These are phyloP conservation scores for Uronychia binucleata DNA, from an alignment of 73 alveolate species.

Conservation along the genomic window DNA sequence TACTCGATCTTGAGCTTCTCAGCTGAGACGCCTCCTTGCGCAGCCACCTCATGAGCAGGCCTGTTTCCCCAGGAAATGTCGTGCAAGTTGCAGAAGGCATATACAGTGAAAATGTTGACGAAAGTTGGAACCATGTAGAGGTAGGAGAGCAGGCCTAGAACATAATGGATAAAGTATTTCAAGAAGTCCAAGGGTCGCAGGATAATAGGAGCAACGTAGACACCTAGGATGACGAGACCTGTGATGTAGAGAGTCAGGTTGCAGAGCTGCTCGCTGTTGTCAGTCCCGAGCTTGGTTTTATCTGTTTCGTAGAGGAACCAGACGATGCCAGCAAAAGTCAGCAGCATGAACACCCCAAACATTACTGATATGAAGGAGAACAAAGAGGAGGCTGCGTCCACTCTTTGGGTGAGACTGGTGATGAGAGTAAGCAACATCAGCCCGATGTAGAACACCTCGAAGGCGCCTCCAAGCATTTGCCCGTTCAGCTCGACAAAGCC, in stretches of 20 bases:
- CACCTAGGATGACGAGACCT: slow-evolving; percentile 24
- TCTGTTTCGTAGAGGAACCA: neutral
- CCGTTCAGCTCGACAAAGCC: neutral
- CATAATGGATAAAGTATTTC: slow-evolving; percentile 2
- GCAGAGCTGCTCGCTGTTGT: neutral
- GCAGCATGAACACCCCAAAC: slow-evolving; percentile 18
- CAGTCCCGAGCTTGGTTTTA: neutral
- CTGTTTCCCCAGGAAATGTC: slow-evolving; percentile 84
- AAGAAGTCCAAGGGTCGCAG: slow-evolving; percentile 42
- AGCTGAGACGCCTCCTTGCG: neutral
- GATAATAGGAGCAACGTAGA: slow-evolving; percentile 24
- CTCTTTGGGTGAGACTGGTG: slow-evolving; percentile 10
- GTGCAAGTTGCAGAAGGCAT: slow-evolving; percentile 68
- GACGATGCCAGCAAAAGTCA: slow-evolving; percentile 23
- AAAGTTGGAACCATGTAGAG: slow-evolving; percentile 56
- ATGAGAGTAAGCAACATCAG: slow-evolving; percentile 23
- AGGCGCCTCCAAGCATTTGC: slow-evolving; percentile 4
- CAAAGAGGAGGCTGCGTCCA: slow-evolving; percentile 14
- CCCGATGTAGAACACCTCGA: slow-evolving; percentile 27
- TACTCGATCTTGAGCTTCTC: slow-evolving; percentile 10
- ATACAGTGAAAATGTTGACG: slow-evolving; percentile 46
- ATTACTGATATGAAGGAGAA: slow-evolving; percentile 3
- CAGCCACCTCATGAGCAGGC: slow-evolving; percentile 29
- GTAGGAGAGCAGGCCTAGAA: slow-evolving; percentile 45
- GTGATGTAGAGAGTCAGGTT: slow-evolving; percentile 3